A percentile compares a stretch with the other conserved stretches of the same genome.
These are phyloP conservation scores for Ramaria sp. DNA, from an alignment of 768 basidiomycete genomes.

Conservation along the genomic window DNA sequence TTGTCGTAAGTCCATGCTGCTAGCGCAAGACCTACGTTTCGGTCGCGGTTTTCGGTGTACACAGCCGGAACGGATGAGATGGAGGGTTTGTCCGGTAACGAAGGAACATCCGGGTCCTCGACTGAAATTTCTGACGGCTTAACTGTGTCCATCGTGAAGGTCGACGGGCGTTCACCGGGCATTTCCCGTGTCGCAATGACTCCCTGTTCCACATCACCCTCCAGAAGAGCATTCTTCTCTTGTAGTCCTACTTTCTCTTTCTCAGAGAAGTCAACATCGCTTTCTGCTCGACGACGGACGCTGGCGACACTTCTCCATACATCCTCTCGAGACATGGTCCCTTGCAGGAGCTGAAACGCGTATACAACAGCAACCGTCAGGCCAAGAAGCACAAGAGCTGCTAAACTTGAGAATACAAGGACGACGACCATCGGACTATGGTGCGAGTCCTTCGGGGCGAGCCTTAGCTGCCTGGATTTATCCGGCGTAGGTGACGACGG, in stretches of 20 bases:
- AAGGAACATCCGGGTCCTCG: not conserved
- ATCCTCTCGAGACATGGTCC: not conserved
- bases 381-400: slow-evolving; percentile 4
- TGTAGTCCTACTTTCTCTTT: not conserved
- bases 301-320: not conserved
- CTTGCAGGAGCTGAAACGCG: not conserved
- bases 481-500: not conserved
- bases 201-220: not conserved
- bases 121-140: not conserved
- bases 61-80: not conserved
- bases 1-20: slow-evolving; percentile 8
- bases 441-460: not conserved
- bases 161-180: not conserved
- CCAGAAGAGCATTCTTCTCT: not conserved
- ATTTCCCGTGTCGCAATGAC: not conserved
- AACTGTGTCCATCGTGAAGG: not conserved
- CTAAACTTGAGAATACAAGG: slow-evolving; percentile 1
- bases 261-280: not conserved
- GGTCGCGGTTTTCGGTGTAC: not conserved
- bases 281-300: not conserved
- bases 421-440: slow-evolving; percentile 5
- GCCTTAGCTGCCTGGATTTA: not conserved
- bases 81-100: not conserved
- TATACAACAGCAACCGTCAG: not conserved
- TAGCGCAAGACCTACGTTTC: not conserved